Conservation (phyloP, 1,139 yeast genomes). For the Hanseniaspora uvarum region DNA sequence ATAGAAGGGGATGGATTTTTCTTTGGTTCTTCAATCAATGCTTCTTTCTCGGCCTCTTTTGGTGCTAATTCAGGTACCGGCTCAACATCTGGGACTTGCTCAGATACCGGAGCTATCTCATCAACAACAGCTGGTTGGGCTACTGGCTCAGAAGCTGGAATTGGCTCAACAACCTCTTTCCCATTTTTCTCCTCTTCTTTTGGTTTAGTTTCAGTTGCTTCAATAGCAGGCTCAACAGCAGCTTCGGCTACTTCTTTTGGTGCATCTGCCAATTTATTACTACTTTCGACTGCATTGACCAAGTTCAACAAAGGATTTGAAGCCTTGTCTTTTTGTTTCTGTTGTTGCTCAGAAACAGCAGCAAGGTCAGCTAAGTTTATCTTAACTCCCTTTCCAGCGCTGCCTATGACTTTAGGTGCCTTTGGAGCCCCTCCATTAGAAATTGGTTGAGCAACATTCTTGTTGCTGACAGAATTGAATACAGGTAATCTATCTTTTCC, state of each 20-base stretch:
- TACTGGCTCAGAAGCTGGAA: not conserved
- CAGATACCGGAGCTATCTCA: not conserved
- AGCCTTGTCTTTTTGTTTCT: not conserved
- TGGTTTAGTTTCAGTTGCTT: too few species aligned
- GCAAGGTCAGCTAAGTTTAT: slow-evolving; percentile 12
- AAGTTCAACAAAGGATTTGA: not conserved
- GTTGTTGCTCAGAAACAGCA: slow-evolving; percentile 1
- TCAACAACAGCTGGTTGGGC: not conserved
- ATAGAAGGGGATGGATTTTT: not conserved
- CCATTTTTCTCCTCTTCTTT: too few species aligned
- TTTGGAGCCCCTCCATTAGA: not conserved
- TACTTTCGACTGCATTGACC: slow-evolving; percentile 5
- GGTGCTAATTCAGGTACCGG: not conserved
- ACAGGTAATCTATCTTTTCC: slow-evolving; percentile 1
- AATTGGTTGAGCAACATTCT: not conserved
- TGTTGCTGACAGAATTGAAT: slow-evolving; percentile 10
- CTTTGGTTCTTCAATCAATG: not conserved
- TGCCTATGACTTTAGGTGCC: not conserved
- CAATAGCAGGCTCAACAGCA: not conserved
- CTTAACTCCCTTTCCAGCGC: slow-evolving; percentile 4
- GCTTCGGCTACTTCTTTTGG: too few species aligned
- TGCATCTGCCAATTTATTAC: not conserved
- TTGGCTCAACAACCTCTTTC: not conserved
- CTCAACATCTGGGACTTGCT: not conserved
- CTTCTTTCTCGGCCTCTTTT: not conserved